These are phyloP conservation scores for Naganishia liquefaciens DNA, from an alignment of 1,284 basidiomycete genomes.

Conservation along the genomic window DNA sequence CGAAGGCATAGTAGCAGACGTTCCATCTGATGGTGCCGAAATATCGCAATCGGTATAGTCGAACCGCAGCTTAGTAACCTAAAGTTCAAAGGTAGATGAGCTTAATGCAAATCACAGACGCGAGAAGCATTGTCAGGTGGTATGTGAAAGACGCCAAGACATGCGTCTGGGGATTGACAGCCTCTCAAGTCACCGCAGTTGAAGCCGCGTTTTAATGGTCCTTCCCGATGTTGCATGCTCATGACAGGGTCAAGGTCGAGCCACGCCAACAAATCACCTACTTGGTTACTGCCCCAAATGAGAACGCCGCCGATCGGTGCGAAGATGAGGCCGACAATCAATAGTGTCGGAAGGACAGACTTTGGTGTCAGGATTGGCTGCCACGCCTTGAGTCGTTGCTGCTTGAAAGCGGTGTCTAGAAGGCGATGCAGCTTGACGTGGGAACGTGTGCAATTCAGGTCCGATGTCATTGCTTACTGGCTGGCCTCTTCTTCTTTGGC, in stretches of 20 bases:
- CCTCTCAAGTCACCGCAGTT: too few relatives aligned
- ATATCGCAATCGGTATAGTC: slow-evolving; percentile 91
- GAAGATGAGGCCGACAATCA: slow-evolving; percentile 91
- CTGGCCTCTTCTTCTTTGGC: slow-evolving; percentile 28
- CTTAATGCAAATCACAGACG: not conserved
- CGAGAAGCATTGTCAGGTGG: not conserved
- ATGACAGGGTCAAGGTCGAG: not conserved
- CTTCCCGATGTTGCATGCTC: not conserved
- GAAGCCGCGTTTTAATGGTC: too few relatives aligned
- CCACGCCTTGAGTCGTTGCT: slow-evolving; percentile 99
- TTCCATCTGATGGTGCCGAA: slow-evolving; percentile 58
- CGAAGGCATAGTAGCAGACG: slow-evolving; percentile 64
- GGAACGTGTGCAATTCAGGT: not conserved
- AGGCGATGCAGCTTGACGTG: not conserved
- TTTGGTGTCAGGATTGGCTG: slow-evolving; percentile 98
- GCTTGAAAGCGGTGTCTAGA: slow-evolving; percentile 94
- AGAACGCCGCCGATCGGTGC: slow-evolving; percentile 93
- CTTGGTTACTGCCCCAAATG: slow-evolving; percentile 79
- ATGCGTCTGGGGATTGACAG: not conserved
- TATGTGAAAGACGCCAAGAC: not conserved
- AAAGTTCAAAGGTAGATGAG: slow-evolving; percentile 25
- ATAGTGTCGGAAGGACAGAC: slow-evolving; percentile 93
- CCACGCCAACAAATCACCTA: slow-evolving; percentile 44
- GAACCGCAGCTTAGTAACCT: slow-evolving; percentile 90
- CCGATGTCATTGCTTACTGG: not conserved